Evolutionary conservation across 2,329 filamentous ascomycete species (phyloP), one percentile per base, ranked within the genome.

Genomic region (Penicillium janthinellum): DNA sequence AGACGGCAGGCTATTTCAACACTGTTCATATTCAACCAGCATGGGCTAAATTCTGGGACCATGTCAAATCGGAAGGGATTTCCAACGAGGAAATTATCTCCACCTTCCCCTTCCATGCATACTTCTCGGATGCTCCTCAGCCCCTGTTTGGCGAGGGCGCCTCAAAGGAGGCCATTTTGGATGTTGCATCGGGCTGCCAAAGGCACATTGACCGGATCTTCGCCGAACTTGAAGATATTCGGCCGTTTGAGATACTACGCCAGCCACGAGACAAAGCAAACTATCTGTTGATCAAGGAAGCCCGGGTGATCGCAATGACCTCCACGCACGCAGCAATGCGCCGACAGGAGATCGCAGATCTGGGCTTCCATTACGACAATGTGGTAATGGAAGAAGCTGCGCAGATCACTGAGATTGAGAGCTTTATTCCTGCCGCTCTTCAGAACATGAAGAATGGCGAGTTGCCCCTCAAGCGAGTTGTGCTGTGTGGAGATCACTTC

Each of bases 381-480:
- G 90, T 99, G 12, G 84, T 99, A 55, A 97, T 99, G 90, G 95
- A 99, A 79, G 95, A 99, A 82, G 94, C 95, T 5, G 95, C 95
- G 12, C 95, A 99, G 73, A 94, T 99, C 71, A 99, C 94, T 0
- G 95, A 99, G 75, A 90, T 97, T 48, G 95, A 99, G 74, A 96
- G 92, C 64, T 98, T 99, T 77, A 92, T 99, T 64, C 95, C 95
- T 0, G 82, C 96, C 55, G 90, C 93, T n/a, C 84, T 99, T 77
- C 96, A 99, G 73, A 91, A 90, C 64, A 86, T 90, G 20, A 86
- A 86, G 65, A 81, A 88, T 54, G 90, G 90, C 37, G 84, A 91
- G 70, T 84, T 91, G 67, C 86, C 88, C 3, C 79, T 99, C 12
- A 92, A 97, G 75, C 85, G 96, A 42, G 88, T 99, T 5, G 91